Percentiles rank a stretch among this genome's conserved stretches.
phyloP scores from a whole-genome alignment of 2,329 filamentous ascomycete species.

The Fusarium longipes region DNA sequence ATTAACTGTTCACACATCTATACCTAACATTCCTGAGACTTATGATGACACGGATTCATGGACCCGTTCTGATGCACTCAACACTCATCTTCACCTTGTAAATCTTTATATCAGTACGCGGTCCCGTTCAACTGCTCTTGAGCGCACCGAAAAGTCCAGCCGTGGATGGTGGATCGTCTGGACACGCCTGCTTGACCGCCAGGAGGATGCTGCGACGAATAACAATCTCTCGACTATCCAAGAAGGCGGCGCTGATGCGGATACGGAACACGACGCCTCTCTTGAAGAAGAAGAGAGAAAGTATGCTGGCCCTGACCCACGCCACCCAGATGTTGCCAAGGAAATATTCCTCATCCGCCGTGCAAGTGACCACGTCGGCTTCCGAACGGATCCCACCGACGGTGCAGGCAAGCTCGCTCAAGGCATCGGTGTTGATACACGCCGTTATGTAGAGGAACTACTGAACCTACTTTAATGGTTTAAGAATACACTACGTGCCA shows the following conservation, averaged over 20 bases:
- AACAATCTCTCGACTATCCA: conserved; percentile 45
- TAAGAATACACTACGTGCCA: neutral
- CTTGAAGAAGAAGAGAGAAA: conserved; percentile 26
- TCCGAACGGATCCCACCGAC: conserved; percentile 57
- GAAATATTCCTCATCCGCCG: conserved; percentile 71
- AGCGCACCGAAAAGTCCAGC: conserved; percentile 73
- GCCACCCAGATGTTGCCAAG: conserved; percentile 54
- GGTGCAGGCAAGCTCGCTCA: conserved; percentile 72
- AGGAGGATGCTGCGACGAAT: conserved; percentile 25
- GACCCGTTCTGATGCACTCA: conserved; percentile 72
- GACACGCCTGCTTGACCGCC: conserved; percentile 64
- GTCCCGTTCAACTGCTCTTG: conserved; percentile 58
- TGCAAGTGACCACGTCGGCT: conserved; percentile 65
- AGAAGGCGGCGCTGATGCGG: conserved; percentile 38
- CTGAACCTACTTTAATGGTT: conserved; percentile 64
- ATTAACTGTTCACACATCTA: conserved; percentile 69
- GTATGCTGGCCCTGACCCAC: conserved; percentile 20
- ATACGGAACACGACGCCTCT: conserved; percentile 4
- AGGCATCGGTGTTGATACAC: conserved; percentile 81
- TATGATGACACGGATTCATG: conserved; percentile 54
- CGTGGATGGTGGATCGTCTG: conserved; percentile 78
- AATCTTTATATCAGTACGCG: conserved; percentile 63
- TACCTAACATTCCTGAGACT: conserved; percentile 72
- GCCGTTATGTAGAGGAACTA: conserved; percentile 78
- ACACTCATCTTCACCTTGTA: conserved; percentile 72